phyloP scores from a whole-genome alignment of 108 stramenopile genomes.

The Aurantiochytrium sp. region DNA sequence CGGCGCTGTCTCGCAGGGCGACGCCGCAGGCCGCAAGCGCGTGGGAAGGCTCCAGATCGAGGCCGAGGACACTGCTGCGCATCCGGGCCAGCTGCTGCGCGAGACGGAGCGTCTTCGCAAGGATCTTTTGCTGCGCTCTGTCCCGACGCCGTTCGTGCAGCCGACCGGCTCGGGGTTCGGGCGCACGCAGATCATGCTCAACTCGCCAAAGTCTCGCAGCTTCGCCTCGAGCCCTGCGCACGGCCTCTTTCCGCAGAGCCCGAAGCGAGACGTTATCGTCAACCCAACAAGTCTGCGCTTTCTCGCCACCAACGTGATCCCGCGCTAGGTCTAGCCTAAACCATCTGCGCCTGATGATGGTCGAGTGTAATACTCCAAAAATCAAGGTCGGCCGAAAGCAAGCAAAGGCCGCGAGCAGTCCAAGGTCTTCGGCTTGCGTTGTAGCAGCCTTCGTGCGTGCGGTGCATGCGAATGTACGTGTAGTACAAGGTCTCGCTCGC shows the following conservation, averaged over 20 bases:
- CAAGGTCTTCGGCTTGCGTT: too few relatives aligned
- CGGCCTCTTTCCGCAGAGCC: not conserved
- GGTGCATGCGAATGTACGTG: too few relatives aligned
- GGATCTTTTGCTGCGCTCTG: not conserved
- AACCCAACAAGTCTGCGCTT: conserved; percentile 25
- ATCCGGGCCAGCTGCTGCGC: not conserved
- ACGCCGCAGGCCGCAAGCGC: not conserved
- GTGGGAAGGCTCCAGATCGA: not conserved
- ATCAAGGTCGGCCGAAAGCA: too few relatives aligned
- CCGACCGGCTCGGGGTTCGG: not conserved
- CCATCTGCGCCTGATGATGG: too few relatives aligned
- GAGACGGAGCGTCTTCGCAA: conserved; percentile 2
- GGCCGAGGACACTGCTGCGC: not conserved
- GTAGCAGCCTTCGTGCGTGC: too few relatives aligned
- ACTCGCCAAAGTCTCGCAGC: not conserved
- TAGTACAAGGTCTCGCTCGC: too few relatives aligned
- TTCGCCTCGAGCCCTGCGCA: not conserved
- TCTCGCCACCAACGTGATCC: conserved; percentile 14
- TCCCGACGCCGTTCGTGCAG: not conserved
- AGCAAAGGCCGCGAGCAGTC: too few relatives aligned
- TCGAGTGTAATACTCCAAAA: too few relatives aligned
- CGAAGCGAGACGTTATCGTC: not conserved
- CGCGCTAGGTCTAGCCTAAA: too few relatives aligned
- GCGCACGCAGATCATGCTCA: not conserved
- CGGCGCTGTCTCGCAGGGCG: too few relatives aligned